These are phyloP conservation scores for Myxozyma udenii DNA, from an alignment of 805 yeast genomes.

Conservation along the genomic window DNA sequence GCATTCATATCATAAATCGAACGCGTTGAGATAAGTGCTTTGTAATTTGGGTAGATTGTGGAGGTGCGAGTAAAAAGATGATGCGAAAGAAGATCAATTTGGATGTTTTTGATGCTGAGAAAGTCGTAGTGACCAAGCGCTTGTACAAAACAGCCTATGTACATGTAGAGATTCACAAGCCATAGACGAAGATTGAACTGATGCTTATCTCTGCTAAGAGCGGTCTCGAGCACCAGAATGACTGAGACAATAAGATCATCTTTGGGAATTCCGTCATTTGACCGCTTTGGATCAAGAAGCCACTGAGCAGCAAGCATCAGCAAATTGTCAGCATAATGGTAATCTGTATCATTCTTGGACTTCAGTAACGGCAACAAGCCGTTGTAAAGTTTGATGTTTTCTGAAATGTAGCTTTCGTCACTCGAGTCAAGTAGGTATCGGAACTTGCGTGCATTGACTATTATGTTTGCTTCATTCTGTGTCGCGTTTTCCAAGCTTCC, in stretches of 20 bases:
- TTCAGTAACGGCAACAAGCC: slow-evolving; percentile 41
- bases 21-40: slow-evolving; percentile 43
- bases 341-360: slow-evolving; percentile 58
- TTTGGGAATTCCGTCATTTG: slow-evolving; percentile 33
- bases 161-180: slow-evolving; percentile 61
- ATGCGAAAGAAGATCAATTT: slow-evolving; percentile 61
- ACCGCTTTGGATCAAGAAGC: slow-evolving; percentile 33
- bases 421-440: slow-evolving; percentile 36
- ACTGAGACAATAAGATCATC: slow-evolving; percentile 39
- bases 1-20: slow-evolving; percentile 47
- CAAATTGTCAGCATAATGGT: slow-evolving; percentile 66
- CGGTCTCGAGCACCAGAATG: slow-evolving; percentile 57
- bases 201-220: slow-evolving; percentile 55
- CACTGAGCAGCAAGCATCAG: slow-evolving; percentile 50
- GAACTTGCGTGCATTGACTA: slow-evolving; percentile 52
- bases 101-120: slow-evolving; percentile 69
- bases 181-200: slow-evolving; percentile 71
- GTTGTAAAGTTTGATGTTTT: slow-evolving; percentile 44
- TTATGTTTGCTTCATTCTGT: slow-evolving; percentile 20
- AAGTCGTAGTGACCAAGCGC: slow-evolving; percentile 53
- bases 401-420: slow-evolving; percentile 33
- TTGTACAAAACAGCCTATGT: slow-evolving; percentile 52
- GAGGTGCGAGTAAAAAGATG: slow-evolving; percentile 51
- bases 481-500: slow-evolving; percentile 1
- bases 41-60: slow-evolving; percentile 43